Base-by-base conservation (phyloP, 768 basidiomycete genomes). In the Kockovaella imperatae region DNA sequence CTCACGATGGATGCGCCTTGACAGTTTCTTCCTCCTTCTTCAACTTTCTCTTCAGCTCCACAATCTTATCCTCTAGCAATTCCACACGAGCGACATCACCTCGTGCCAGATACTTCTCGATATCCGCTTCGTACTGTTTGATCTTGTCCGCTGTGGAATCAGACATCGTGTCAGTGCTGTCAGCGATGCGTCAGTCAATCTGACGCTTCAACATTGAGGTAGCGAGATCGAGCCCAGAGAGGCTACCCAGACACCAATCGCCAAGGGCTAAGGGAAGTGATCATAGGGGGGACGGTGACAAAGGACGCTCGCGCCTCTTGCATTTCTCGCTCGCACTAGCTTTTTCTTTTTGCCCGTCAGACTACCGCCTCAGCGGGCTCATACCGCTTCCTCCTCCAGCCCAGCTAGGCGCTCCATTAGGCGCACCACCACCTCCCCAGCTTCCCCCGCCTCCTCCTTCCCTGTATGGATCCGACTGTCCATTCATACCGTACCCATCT, bases 311-410 rank as follows among this genome's bases (percentile, higher is more conserved):
- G 11, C 23, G 28, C 15, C 34, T 45, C 20, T 23, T 34, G 49
- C 46, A 20, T 35, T 11, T 13, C 1, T 3, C 3, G 10, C 23
- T 36, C 24, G 25, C 36, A 39, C 24, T 32, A 21, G 40, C 4
- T 15, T 30, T 29, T 35, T 11, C 35, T 39, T 32, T 32, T 6
- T 25, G 6, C 41, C 10, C 26, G 18, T 32, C 29, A 5, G 28
- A 42, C 26, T 45, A 67, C 41, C 64, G 25, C 30, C 64, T 45
- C 31, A 67, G 35, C 18, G 64, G 64, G 39, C 64, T 67, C 64
- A 67, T 67, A 11, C 28, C 36, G 15, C 21, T 38, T 18, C 32
- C 42, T n/a, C 35, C 48, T n/a, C n/a, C n/a, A n/a, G n/a, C n/a
- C n/a, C n/a, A n/a, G n/a, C n/a, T n/a, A n/a, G n/a, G n/a, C n/a